Percentiles rank a stretch among this genome's conserved stretches.
Evolutionary conservation across 352 stramenopile genomes (phyloP).

Genomic region (Phytophthora cactorum): DNA sequence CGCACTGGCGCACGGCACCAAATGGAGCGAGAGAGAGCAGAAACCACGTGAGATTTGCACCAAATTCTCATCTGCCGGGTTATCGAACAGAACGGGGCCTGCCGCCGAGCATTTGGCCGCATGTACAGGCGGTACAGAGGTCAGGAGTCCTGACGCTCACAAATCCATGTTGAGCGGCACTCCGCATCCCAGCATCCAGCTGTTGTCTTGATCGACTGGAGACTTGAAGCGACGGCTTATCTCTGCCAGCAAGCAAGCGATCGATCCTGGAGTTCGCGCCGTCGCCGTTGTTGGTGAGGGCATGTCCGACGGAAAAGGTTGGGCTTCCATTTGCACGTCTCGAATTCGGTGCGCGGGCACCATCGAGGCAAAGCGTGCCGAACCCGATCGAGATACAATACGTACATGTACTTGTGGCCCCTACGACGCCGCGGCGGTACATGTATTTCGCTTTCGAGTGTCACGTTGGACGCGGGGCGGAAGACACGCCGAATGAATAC

Average conservation of each 20-base stretch:
- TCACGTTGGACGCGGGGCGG: constrained; percentile 19
- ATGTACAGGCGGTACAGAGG: constrained; percentile 26
- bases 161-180: constrained; percentile 22
- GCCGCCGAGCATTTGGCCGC: constrained; percentile 5
- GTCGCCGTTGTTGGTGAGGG: background rate
- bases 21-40: constrained; percentile 41
- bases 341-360: constrained; percentile 29
- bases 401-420: background rate
- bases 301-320: constrained; percentile 14
- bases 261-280: constrained; percentile 1
- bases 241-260: constrained; percentile 12
- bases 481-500: constrained; percentile 27
- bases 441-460: constrained; percentile 7
- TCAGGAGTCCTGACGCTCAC: constrained; percentile 1
- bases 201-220: constrained; percentile 18
- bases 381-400: background rate
- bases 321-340: constrained; percentile 3
- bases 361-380: constrained; percentile 5
- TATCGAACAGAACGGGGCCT: constrained; percentile 15
- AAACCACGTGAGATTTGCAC: constrained; percentile 42
- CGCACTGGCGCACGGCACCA: constrained; percentile 34
- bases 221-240: constrained; percentile 29
- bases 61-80: constrained; percentile 27
- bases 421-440: constrained; percentile 10
- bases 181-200: constrained; percentile 31